Base-by-base conservation (phyloP, 1,139 yeast species). In the Arxiozyma slooffiae region DNA sequence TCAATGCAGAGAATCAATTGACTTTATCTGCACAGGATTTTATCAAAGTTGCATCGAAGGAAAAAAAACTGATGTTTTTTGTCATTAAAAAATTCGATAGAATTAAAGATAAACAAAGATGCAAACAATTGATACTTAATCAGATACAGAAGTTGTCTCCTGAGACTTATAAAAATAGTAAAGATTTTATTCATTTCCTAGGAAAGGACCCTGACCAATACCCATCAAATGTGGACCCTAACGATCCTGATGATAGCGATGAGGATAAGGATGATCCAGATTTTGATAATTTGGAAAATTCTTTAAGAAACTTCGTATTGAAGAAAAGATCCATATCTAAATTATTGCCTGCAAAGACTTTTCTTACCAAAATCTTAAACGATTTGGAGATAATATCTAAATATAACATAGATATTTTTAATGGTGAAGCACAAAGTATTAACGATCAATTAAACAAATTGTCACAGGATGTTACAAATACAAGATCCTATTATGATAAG, bases 11-110 rank as follows among this genome's bases (percentile, higher is more conserved):
- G 63, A 94, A 94, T 61, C 97, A 92, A 66, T 85, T 94, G 62
- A 94, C 99, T 0, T 73, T 88, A 49, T 86, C 96, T 0, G 97
- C 97, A 1, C 85, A 88, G 60, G 98, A 94, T 62, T 94, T 94
- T 61, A 87, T 94, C 50, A 76, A 92, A 4, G 81, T 88, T 41
- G 96, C 97, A 1, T 92, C 96, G 1, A 82, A 83, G 50, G 99
- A 94, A 61, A 92, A 90, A 69, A 82, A 94, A 55, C 79, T 89
- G 56, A 87, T 92, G 48, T 94, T 94, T 64, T 89, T 94, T 63
- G 97, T 94, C 20, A 95, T 92, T 44, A 94, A 94, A 70, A 79
- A 86, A 61, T 94, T 88, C 66, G 97, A 92, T 68, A 81, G 79
- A 56, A 90, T 92, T 56, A 76, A 74, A 55, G 87, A 89, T 64